These are phyloP conservation scores for Urochloa ruziziensis DNA, from an alignment of 176 grass and related monocot genomes.

Conservation along the genomic window DNA sequence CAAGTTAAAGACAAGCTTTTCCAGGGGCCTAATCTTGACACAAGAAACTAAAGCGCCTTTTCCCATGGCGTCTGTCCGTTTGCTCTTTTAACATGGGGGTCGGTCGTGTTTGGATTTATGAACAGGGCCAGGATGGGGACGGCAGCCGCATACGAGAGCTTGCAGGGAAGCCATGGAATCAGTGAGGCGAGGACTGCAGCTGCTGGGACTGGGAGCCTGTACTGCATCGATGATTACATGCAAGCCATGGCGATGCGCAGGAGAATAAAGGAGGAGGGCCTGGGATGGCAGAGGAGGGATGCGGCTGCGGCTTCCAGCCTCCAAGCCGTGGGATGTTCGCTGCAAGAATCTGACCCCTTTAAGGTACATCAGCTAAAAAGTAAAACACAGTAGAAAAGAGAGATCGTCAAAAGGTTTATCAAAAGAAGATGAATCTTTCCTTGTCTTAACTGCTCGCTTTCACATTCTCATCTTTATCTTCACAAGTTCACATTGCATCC, in stretches of 20 bases:
- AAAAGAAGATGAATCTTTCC: slow-evolving; percentile 30
- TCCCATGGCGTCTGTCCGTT: slow-evolving; percentile 26
- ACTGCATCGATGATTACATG: slow-evolving; percentile 82
- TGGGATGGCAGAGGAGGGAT: slow-evolving; percentile 70
- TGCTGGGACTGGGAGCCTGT: slow-evolving; percentile 56
- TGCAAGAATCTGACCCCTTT: slow-evolving; percentile 74
- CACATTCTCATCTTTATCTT: slow-evolving; percentile 8
- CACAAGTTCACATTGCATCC: neutral
- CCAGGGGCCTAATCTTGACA: slow-evolving; percentile 46
- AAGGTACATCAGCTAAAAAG: slow-evolving; percentile 62
- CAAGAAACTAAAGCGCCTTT: slow-evolving; percentile 29
- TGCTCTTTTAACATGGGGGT: slow-evolving; percentile 13
- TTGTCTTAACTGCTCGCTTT: slow-evolving; percentile 42
- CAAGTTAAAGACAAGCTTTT: slow-evolving; percentile 36
- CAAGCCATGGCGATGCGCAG: slow-evolving; percentile 54
- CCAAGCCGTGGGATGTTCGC: slow-evolving; percentile 51
- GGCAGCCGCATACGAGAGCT: slow-evolving; percentile 45
- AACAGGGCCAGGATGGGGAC: slow-evolving; percentile 62
- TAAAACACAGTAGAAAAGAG: neutral
- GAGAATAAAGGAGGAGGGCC: slow-evolving; percentile 71
- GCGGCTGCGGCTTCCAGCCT: slow-evolving; percentile 49
- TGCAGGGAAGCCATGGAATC: slow-evolving; percentile 66
- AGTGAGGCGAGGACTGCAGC: slow-evolving; percentile 43
- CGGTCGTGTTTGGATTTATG: slow-evolving; percentile 30
- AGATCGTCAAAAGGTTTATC: slow-evolving; percentile 30